These are phyloP conservation scores for Antitrichia curtipendula DNA, from an alignment of 225 moss, liverwort and hornwort species.

Conservation along the genomic window DNA sequence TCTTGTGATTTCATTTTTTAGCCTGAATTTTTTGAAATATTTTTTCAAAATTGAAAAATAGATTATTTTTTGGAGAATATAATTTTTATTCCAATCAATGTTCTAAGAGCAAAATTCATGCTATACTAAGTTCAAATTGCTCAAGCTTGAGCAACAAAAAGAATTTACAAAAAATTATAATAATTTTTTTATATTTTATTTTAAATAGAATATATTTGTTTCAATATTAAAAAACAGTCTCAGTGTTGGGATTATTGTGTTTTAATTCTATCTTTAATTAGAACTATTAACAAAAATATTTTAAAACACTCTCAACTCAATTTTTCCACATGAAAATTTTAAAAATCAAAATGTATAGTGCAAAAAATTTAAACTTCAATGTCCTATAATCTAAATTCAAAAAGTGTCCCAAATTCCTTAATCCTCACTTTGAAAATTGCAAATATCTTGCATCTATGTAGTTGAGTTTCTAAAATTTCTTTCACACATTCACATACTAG, in stretches of 20 bases:
- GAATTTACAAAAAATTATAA: accelerated
- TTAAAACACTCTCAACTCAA: not conserved
- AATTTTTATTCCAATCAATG: not conserved
- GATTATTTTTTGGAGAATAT: not conserved
- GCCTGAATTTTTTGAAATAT: not conserved
- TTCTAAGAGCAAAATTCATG: accelerated
- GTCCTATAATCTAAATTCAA: too few relatives aligned
- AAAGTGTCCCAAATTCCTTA: not conserved
- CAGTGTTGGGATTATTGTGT: accelerated
- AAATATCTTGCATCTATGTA: not conserved
- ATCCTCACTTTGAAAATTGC: not conserved
- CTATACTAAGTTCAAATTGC: not conserved
- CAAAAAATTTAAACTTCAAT: not conserved
- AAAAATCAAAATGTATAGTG: not conserved
- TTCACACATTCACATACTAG: not conserved
- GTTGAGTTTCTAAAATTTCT: not conserved
- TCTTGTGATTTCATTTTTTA: not conserved
- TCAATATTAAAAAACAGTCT: too few relatives aligned
- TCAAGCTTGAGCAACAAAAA: accelerated
- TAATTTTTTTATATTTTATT: not conserved
- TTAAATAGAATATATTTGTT: not conserved
- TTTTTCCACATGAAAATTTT: not conserved
- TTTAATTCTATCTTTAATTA: not conserved
- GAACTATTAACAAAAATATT: not conserved
- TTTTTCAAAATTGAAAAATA: not conserved